Conservation (phyloP, 164 flowering plant genomes). For the Chloranthus sessilifolius region DNA sequence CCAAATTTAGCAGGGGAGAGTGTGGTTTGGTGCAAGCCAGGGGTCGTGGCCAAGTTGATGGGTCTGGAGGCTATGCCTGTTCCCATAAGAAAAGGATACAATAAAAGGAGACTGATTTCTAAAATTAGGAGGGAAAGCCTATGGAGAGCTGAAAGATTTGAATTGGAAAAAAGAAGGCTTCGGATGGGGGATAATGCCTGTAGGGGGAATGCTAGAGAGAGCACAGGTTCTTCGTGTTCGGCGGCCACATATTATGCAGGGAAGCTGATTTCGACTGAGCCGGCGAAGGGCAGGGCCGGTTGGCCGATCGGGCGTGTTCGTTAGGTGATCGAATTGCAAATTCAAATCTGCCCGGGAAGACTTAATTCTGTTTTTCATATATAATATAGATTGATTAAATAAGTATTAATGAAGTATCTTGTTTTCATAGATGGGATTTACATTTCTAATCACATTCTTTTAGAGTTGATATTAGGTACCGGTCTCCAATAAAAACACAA, state of each 20-base stretch:
- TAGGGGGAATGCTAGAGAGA: conserved; percentile 5
- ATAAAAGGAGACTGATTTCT: conserved; percentile 16
- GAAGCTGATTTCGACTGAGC: conserved; percentile 5
- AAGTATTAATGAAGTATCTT: too few species aligned
- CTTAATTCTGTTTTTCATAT: too few species aligned
- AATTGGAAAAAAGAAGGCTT: conserved; percentile 24
- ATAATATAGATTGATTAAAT: too few species aligned
- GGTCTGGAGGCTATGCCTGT: conserved; percentile 86
- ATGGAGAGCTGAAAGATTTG: conserved; percentile 37
- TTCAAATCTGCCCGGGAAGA: too few species aligned
- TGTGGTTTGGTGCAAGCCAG: conserved; percentile 86
- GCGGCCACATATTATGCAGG: conserved; percentile 1
- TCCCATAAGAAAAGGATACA: conserved; percentile 22
- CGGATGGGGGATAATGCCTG: conserved; percentile 7
- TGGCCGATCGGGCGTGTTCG: too few species aligned
- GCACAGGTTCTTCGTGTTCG: too few species aligned
- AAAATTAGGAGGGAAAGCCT: conserved; percentile 26
- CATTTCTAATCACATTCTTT: too few species aligned
- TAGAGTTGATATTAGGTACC: too few species aligned
- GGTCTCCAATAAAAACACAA: too few species aligned
- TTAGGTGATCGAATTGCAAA: too few species aligned
- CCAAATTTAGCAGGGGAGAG: conserved; percentile 50
- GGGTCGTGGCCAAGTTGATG: conserved; percentile 86
- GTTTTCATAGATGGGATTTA: too few species aligned
- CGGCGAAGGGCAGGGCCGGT: too few species aligned